Base-by-base conservation (phyloP, 371 early-diverging fungal genomes). In the Mortierella polycephala region DNA sequence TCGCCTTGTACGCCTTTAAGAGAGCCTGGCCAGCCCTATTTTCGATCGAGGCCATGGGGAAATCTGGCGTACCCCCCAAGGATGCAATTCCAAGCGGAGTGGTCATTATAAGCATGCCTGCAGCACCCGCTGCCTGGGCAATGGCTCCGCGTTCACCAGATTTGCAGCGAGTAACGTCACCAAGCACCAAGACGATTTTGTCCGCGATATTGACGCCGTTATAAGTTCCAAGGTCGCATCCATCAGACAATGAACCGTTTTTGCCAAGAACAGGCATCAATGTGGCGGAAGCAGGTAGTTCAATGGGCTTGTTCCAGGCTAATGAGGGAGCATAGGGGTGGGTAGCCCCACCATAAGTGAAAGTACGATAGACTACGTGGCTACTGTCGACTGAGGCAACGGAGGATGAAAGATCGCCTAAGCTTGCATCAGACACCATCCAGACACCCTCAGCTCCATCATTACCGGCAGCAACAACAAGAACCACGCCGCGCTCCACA, bases 301-400 rank as follows among this genome's bases (percentile, higher is more conserved):
- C 41, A 23, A 76, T 59, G 14, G 50, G 37, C 54, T 67, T 67
- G 54, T 49, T 64, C 50, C 57, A 68, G 50, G 55, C 51, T 9
- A 23, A n/a, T 18, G 75, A 69, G 23, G 57, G 60, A 16, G 56
- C 39, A 60, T 73, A 60, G 8, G 67, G 68, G 65, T 52, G 41
- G 9, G 57, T 18, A 49, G 23, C 59, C 5, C 59, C 57, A 10
- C 57, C 71, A 18, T 71, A 64, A 20, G 45, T 41, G 20, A 84
- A 52, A 11, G 71, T 59, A 14, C 62, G 41, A 7, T 83, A 81
- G 23, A 76, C 55, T 1, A 74, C 83, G 20, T 68, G 58, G 8
- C 59, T 47, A 68, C 88, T 91, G 57, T 95, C 93, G 11, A 93
- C 82, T 14, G 93, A 89, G 37, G 92, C 95, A 14, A 93, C 91